Percentiles rank a stretch among this genome's conserved stretches.
Evolutionary conservation across 2,329 filamentous ascomycete species (phyloP).

Genomic region (Dothidotthia symphoricarpi): DNA sequence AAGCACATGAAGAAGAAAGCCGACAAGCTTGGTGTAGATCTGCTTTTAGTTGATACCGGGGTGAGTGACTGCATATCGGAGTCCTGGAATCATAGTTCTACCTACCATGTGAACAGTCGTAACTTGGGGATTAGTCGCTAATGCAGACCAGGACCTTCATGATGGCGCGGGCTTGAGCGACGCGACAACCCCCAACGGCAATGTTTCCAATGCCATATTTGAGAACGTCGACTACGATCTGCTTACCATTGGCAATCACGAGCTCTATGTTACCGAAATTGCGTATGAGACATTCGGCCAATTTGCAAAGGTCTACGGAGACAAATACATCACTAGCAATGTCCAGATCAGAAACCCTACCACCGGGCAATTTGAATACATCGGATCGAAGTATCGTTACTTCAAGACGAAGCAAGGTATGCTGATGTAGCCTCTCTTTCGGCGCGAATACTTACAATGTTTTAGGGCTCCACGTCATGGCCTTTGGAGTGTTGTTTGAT

Average conservation of each 20-base stretch:
- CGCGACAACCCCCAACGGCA: conserved; percentile 58
- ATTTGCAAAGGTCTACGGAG: conserved; percentile 59
- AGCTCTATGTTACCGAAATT: conserved; percentile 62
- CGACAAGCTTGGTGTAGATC: conserved; percentile 56
- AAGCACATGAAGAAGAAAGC: conserved; percentile 61
- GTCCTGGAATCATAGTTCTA: no score
- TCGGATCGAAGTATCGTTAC: conserved; percentile 51
- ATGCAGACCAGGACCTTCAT: conserved; percentile 58
- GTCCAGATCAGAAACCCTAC: conserved; percentile 50
- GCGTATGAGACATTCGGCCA: conserved; percentile 61
- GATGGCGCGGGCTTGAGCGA: conserved; percentile 64
- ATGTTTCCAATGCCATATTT: conserved; percentile 54
- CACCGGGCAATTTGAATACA: conserved; percentile 46
- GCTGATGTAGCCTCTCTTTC: no score
- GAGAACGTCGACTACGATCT: conserved; percentile 55
- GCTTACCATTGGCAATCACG: conserved; percentile 61
- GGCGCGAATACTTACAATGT: no score
- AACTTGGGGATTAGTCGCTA: no score
- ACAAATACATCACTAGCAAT: conserved; percentile 55
- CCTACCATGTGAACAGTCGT: no score
- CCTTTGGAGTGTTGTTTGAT: conserved; percentile 53
- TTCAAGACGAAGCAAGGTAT: conserved; percentile 50
- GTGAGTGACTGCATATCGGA: conserved; percentile 28
- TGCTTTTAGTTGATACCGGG: conserved; percentile 61
- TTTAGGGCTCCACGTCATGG: conserved; percentile 50